A percentile compares a stretch with the other conserved stretches of the same genome.
These are phyloP conservation scores for Sphaerulina vaccinii DNA, from an alignment of 2,329 filamentous ascomycete genomes.

Conservation along the genomic window DNA sequence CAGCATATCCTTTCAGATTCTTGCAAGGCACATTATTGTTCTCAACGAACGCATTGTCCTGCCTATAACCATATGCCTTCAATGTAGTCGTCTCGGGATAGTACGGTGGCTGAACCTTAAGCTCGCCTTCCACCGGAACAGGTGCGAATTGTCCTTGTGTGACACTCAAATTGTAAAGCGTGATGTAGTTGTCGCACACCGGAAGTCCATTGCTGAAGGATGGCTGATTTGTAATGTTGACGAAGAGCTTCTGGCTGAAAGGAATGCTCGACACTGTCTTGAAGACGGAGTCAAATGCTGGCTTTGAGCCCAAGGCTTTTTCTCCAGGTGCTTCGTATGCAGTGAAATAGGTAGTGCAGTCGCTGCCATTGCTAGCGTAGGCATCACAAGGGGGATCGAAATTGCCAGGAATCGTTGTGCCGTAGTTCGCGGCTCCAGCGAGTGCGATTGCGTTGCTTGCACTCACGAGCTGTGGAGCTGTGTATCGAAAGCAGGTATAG, in stretches of 20 bases:
- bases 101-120: slow-evolving; percentile 16
- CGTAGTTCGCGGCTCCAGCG: slow-evolving; percentile 6
- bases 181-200: slow-evolving; percentile 19
- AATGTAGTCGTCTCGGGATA: slow-evolving; percentile 10
- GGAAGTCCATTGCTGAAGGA: slow-evolving; percentile 7
- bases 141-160: slow-evolving; percentile 15
- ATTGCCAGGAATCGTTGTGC: slow-evolving; percentile 10
- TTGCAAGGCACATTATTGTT: slow-evolving; percentile 14
- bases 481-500: slow-evolving; percentile 18
- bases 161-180: slow-evolving; percentile 17
- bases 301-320: slow-evolving; percentile 8
- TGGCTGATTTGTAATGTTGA: slow-evolving; percentile 23
- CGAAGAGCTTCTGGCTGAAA: slow-evolving; percentile 13
- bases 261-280: slow-evolving; percentile 5
- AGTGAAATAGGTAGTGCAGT: slow-evolving; percentile 9
- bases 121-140: slow-evolving; percentile 13
- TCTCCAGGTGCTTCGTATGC: slow-evolving; percentile 8
- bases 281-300: slow-evolving; percentile 10
- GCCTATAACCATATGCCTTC: slow-evolving; percentile 11
- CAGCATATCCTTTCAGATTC: slow-evolving; percentile 14
- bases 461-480: slow-evolving; percentile 14
- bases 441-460: slow-evolving; percentile 10
- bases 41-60: slow-evolving; percentile 19
- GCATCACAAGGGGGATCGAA: slow-evolving; percentile 19
- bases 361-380: slow-evolving; percentile 9